phyloP scores from a whole-genome alignment of 1,284 basidiomycete species.

The Lentinula novae-zelandiae region DNA sequence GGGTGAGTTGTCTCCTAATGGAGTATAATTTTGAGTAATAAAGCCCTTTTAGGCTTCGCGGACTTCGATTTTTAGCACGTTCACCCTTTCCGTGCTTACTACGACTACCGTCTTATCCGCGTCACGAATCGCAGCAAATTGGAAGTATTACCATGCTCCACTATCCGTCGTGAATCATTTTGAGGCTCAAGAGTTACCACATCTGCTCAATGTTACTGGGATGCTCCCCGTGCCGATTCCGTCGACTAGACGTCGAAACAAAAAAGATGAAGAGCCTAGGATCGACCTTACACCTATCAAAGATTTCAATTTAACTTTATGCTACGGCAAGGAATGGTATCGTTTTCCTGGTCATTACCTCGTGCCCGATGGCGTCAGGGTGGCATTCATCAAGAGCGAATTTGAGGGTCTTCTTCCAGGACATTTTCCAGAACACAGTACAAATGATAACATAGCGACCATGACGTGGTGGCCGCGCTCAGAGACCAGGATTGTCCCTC shows the following conservation, averaged over 20 bases:
- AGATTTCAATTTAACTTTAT: slow-evolving; percentile 77
- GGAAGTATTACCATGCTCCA: slow-evolving; percentile 90
- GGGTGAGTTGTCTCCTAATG: slow-evolving; percentile 42
- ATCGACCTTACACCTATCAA: slow-evolving; percentile 71
- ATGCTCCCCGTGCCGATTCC: slow-evolving; percentile 41
- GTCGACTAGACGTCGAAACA: slow-evolving; percentile 18
- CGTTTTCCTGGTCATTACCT: slow-evolving; percentile 91
- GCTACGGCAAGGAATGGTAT: slow-evolving; percentile 95
- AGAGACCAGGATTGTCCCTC: slow-evolving; percentile 62
- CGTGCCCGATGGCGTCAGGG: slow-evolving; percentile 78
- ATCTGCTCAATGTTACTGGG: slow-evolving; percentile 71
- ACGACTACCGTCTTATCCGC: slow-evolving; percentile 68
- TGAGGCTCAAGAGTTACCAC: slow-evolving; percentile 78
- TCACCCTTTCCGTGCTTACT: slow-evolving; percentile 70
- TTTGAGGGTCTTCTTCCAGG: slow-evolving; percentile 89
- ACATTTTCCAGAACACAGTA: slow-evolving; percentile 52
- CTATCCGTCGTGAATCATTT: slow-evolving; percentile 73
- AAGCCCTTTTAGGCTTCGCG: slow-evolving; percentile 61
- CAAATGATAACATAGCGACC: slow-evolving; percentile 14
- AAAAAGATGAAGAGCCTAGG: slow-evolving; percentile 50
- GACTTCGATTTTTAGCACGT: slow-evolving; percentile 70
- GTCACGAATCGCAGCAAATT: slow-evolving; percentile 77
- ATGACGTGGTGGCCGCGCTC: slow-evolving; percentile 54
- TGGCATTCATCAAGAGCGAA: slow-evolving; percentile 87
- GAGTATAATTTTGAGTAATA: slow-evolving; percentile 6